Base-by-base conservation (phyloP, 495 filamentous ascomycete species). In the Aspergillus egyptiacus region DNA sequence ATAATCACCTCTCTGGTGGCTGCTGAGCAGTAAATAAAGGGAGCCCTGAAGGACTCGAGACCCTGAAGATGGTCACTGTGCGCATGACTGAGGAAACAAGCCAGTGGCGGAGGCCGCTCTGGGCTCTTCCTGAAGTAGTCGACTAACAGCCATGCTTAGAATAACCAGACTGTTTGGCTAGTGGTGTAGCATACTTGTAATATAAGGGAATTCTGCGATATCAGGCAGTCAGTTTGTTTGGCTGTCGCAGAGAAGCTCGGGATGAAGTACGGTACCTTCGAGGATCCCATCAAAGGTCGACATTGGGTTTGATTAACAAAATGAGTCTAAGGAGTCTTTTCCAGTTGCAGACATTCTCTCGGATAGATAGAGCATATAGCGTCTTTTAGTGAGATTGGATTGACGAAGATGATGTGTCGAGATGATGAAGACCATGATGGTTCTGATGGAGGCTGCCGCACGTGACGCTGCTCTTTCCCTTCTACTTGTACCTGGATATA, bases 61-160 rank as follows among this genome's bases (percentile, higher is more conserved):
- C 91, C 91, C 48, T 77, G 78, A 6, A 96, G 76, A 65, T 97
- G 91, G 53, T 96, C 91, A 48, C 84, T 94, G 62, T 96, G 91
- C 9, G 95, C 83, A 77, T 97, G 91, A 59, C 85, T 91, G 31
- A 97, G 74, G 60, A 97, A 95, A 61, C 86, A 95, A 13, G 87
- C 90, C 34, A 94, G 61, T 2, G 91, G 87, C 23, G 85, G 74
- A 22, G 65, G 72, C 14, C 63, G 65, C 0, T 70, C 74, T 15
- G 70, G 73, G 17, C 69, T 68, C 14, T 69, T 69, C 13, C 90
- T 81, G 59, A 96, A 97, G 67, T 86, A 90, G 63, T 97, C 91
- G 48, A 96, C 84, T 85, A 28, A 2, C 39, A 22, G 9, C 14
- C 4, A 19, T 28, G 10, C 19, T 58, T 40, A 50, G 51, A 30